A percentile compares a stretch with the other conserved stretches of the same genome.
phyloP scores from a whole-genome alignment of 1,284 basidiomycete genomes.

The Cutaneotrichosporon arboriforme region DNA sequence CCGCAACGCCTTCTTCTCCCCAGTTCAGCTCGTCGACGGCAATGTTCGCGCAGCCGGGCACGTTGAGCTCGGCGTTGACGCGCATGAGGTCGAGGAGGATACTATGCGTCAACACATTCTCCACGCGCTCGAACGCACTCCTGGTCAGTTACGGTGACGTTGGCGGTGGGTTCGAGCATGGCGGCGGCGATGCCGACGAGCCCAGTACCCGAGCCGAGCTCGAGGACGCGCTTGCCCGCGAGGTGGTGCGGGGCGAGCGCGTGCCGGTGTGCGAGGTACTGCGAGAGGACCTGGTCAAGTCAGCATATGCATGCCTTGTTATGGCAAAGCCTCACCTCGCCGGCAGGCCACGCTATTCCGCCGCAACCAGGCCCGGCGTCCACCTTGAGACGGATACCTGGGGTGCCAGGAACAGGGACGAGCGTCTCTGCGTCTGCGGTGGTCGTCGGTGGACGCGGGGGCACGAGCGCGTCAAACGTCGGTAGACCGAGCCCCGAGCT shows the following conservation, averaged over 20 bases:
- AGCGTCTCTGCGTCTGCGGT: conserved; percentile 27
- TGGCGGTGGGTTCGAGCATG: conserved; percentile 55
- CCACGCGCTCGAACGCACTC: conserved; percentile 54
- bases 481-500: conserved; percentile 13
- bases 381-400: conserved; percentile 49
- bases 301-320: neutral
- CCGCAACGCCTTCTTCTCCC: conserved; percentile 42
- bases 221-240: conserved; percentile 59
- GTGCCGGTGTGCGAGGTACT: conserved; percentile 61
- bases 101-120: conserved; percentile 49
- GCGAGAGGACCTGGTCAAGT: conserved; percentile 62
- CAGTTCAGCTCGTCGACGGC: conserved; percentile 70
- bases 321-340: conserved; percentile 58
- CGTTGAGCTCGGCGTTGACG: conserved; percentile 63
- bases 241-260: conserved; percentile 49
- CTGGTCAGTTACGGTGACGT: conserved; percentile 82
- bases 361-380: conserved; percentile 83
- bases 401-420: conserved; percentile 26
- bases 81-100: conserved; percentile 69
- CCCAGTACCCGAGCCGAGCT: conserved; percentile 81
- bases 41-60: conserved; percentile 51
- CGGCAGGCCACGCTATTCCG: conserved; percentile 86
- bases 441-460: conserved; percentile 34
- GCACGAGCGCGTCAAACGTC: conserved; percentile 34
- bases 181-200: conserved; percentile 80